Evolutionary conservation across 345 rosid species (phyloP), one percentile per base, ranked within the genome.

Genomic region (Anastatica hierochuntica): DNA sequence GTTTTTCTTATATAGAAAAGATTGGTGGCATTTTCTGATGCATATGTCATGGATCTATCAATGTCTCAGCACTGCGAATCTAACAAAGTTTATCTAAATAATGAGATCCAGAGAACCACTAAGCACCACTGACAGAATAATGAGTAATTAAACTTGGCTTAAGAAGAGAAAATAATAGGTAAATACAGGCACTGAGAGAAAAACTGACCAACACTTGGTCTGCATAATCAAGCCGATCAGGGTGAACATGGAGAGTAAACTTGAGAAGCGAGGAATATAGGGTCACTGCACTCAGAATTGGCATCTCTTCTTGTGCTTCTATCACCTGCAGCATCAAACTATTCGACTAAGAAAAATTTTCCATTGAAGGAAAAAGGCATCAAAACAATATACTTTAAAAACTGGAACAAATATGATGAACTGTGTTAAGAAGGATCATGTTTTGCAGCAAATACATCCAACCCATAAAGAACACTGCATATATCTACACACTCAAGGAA

Each of bases 181-280:
- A 27, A 18, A 38, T 62, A 33, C 38, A 52, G 43, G 18, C 23
- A 9, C 21, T 38, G 19, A 33, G 53, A 46, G 56, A 47, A 59
- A n/a, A 33, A 53, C 72, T 53, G 49, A 67, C 72, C 72, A 67
- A 34, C 40, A 67, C 99, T 94, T 94, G 94, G 72, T 94, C 99
- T 10, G 95, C 97, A 75, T 94, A 88, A 70, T 94, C 97, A 60
- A 94, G 87, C 49, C 99, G 90, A 56, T 94, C 99, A 24, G 99
- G 99, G 64, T 94, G 99, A 60, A 94, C 99, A 72, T 88, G 94
- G 38, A 94, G 95, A 35, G 95, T 88, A 72, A 94, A 94, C 39
- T 84, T 94, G 43, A 88, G 95, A 73, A 94, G 99, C 63, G 97
- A 88, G 7, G 95, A 94, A 76, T 88, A 94, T 53, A 88, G 73